Evolutionary conservation across 2,329 filamentous ascomycete genomes (phyloP).

Genomic region (Westerdykella aurantiaca): DNA sequence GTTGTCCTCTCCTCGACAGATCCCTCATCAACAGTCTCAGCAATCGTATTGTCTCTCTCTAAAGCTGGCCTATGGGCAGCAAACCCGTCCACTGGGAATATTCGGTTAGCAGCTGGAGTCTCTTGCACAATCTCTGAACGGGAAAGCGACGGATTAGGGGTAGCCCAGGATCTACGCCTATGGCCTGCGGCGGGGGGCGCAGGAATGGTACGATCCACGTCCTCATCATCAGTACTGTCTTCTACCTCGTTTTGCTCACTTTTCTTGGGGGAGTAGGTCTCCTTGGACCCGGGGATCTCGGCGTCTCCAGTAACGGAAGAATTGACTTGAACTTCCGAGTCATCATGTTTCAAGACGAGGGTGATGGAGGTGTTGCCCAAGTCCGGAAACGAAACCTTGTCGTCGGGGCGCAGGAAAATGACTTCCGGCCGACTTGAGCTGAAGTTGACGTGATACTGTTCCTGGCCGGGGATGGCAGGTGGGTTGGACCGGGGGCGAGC

Average conservation of each 20-base stretch:
- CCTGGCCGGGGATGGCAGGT: slow-evolving; percentile 4
- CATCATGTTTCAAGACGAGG: slow-evolving; percentile 15
- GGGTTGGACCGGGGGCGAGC: slow-evolving; percentile 1
- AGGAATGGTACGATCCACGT: slow-evolving; percentile 14
- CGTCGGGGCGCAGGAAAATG: slow-evolving; percentile 25
- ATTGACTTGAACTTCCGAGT: slow-evolving; percentile 26
- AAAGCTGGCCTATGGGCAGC: not conserved
- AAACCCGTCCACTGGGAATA: too few species aligned
- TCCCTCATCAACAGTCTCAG: not conserved
- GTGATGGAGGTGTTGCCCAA: not conserved
- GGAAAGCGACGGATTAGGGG: slow-evolving; percentile 19
- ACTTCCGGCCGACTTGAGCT: slow-evolving; percentile 15
- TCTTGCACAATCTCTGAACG: slow-evolving; percentile 28
- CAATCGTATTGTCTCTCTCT: not conserved
- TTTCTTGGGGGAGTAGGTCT: not conserved
- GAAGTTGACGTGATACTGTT: slow-evolving; percentile 18
- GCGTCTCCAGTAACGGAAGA: slow-evolving; percentile 21
- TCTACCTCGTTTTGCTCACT: not conserved
- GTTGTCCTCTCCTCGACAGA: too few species aligned
- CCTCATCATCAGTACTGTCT: slow-evolving; percentile 13
- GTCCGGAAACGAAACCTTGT: slow-evolving; percentile 16
- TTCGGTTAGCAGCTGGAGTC: slow-evolving; percentile 23
- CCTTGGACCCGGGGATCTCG: slow-evolving; percentile 2
- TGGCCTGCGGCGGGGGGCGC: slow-evolving; percentile 8
- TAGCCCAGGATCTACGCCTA: slow-evolving; percentile 9